A percentile compares a stretch with the other conserved stretches of the same genome.
Conservation (phyloP, 176 grass and related monocot species). For the Hyparrhenia diplandra region DNA sequence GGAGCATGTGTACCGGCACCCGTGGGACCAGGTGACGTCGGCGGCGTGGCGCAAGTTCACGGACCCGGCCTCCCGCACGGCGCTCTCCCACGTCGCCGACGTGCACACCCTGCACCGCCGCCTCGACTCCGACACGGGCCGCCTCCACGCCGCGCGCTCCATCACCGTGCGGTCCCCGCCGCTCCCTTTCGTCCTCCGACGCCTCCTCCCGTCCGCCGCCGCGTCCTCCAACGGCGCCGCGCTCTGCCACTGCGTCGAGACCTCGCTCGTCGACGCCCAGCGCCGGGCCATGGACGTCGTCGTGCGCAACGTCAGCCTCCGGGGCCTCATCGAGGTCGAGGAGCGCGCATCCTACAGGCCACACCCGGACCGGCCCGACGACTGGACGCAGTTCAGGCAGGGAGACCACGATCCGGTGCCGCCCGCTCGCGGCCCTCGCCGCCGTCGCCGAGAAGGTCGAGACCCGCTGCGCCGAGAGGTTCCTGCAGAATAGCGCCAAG, state of each 20-base stretch:
- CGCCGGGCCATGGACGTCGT: constrained; percentile 83
- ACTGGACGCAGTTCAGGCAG: constrained; percentile 81
- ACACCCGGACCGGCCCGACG: constrained; percentile 67
- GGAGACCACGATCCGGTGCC: constrained; percentile 85
- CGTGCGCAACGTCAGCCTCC: constrained; percentile 66
- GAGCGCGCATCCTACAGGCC: constrained; percentile 72
- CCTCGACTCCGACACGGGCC: constrained; percentile 46
- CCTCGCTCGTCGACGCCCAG: constrained; percentile 63
- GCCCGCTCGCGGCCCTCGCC: constrained; percentile 71
- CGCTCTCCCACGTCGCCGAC: constrained; percentile 77
- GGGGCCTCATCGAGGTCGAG: constrained; percentile 73
- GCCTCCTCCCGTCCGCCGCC: constrained; percentile 52
- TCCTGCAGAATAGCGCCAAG: constrained; percentile 79
- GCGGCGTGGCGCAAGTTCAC: constrained; percentile 98
- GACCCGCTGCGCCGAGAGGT: constrained; percentile 74
- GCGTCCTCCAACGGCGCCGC: constrained; percentile 60
- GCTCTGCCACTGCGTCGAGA: constrained; percentile 88
- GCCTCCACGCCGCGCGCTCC: constrained; percentile 68
- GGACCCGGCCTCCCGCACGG: constrained; percentile 64
- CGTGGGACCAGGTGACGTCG: constrained; percentile 92
- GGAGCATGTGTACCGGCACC: constrained; percentile 90
- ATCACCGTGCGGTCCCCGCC: constrained; percentile 77
- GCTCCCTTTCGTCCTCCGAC: constrained; percentile 81
- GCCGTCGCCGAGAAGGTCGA: constrained; percentile 88
- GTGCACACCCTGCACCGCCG: constrained; percentile 76